Base-by-base conservation (phyloP, 1,284 basidiomycete genomes). In the Leccinum huronense region DNA sequence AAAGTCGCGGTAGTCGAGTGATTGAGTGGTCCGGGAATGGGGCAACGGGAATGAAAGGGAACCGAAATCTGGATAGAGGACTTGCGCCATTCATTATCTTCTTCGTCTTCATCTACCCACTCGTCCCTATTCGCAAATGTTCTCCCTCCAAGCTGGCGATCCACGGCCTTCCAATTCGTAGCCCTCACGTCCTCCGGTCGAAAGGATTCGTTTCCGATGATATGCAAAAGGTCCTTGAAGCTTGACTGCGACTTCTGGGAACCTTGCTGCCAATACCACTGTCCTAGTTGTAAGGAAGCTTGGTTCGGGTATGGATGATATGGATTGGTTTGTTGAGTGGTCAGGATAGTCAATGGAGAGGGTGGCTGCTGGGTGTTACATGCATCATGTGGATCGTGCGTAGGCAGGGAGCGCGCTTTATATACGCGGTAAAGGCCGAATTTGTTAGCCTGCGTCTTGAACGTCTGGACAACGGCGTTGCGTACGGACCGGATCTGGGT, bases 251-350 rank as follows among this genome's bases (percentile, higher is more conserved):
- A 54, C 7, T 54, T 54, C 9, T 54, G 53, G 13, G 53, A 33
- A 31, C 53, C 30, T 54, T 54, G 53, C 31, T 54, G 31, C 53
- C 53, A 54, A 16, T 54, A 54, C 53, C 53, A 54, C 27, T 54
- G 53, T 7, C 30, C 53, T 31, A 54, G 53, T 10, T 33, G 53
- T 33, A 54, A 33, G 5, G 53, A 54, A 33, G 27, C 31, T 33
- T 31, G 13, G 30, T 54, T 54, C 10, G 53, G 53, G 31, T 54
- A 54, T 3, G 53, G 53, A n/a, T 54, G 30, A 13, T 54, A 54
- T 54, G 53, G 53, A 33, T 54, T 54, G 13, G 14, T 30, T n/a
- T 33, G 27, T 7, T 33, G 6, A 14, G 6, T 33, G 14, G 45
- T 5, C 16, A 13, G 53, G 6, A 53, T 7, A 30, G 23, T 53